phyloP scores from a whole-genome alignment of 768 basidiomycete genomes.

The Amanita pallidorosea region DNA sequence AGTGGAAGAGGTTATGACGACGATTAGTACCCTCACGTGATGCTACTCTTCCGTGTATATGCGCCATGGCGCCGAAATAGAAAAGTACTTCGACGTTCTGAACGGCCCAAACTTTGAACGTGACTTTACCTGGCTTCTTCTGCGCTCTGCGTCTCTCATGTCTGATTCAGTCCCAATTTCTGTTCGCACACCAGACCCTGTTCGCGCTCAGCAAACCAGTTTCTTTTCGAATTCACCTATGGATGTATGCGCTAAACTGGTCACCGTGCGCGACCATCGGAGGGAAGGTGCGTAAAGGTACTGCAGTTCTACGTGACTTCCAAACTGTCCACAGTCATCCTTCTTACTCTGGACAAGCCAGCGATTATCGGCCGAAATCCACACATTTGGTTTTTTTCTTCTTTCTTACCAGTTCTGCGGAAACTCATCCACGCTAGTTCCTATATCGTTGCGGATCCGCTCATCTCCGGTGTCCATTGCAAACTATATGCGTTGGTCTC shows the following conservation, averaged over 20 bases:
- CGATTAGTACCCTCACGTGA: conserved; percentile 4
- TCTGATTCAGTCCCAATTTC: background rate
- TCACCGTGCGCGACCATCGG: conserved; percentile 49
- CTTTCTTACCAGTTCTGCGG: conserved; percentile 12
- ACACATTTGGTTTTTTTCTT: conserved; percentile 39
- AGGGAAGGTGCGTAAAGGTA: conserved; percentile 42
- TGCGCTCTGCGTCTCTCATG: background rate
- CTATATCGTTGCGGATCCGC: conserved; percentile 52
- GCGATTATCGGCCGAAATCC: conserved; percentile 64
- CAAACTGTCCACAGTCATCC: conserved; percentile 30
- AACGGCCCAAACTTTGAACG: background rate
- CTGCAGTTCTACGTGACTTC: too few relatives aligned
- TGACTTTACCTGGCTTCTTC: background rate
- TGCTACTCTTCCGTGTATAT: background rate
- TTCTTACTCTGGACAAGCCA: conserved; percentile 52
- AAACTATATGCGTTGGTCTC: conserved; percentile 65
- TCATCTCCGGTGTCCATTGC: conserved; percentile 66
- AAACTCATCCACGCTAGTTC: conserved; percentile 23
- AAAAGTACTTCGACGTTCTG: background rate
- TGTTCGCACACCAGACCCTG: background rate
- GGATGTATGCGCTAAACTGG: conserved; percentile 63
- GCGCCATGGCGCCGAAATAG: background rate
- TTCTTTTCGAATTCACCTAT: background rate
- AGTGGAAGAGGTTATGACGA: conserved; percentile 89
- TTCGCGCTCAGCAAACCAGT: background rate